Percentiles rank a stretch among this genome's conserved stretches.
These are phyloP conservation scores for Choiromyces venosus DNA, from an alignment of 495 filamentous ascomycete species.

Conservation along the genomic window DNA sequence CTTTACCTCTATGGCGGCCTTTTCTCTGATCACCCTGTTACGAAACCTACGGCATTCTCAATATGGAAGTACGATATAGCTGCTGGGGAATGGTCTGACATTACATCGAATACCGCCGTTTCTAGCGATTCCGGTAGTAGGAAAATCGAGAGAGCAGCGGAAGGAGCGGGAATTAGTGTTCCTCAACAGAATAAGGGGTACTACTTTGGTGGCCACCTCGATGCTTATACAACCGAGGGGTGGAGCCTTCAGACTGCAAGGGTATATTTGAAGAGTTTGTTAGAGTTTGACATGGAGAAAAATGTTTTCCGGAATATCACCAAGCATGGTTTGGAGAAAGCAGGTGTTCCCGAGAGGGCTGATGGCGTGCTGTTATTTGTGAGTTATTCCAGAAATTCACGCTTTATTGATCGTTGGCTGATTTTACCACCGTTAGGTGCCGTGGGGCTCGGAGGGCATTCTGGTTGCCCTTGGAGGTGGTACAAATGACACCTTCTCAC, in stretches of 20 bases:
- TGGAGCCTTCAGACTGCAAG: conserved; percentile 59
- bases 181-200: conserved; percentile 62
- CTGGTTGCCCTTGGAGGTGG: conserved; percentile 67
- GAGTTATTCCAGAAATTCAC: background rate
- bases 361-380: conserved; percentile 59
- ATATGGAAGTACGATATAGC: conserved; percentile 64
- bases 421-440: conserved; percentile 50
- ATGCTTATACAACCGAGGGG: conserved; percentile 61
- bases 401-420: background rate
- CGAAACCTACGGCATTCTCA: conserved; percentile 51
- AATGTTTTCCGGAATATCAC: conserved; percentile 62
- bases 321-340: conserved; percentile 55
- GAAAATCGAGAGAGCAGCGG: conserved; percentile 54
- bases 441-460: conserved; percentile 64
- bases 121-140: conserved; percentile 28
- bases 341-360: conserved; percentile 63
- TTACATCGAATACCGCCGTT: conserved; percentile 27
- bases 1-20: conserved; percentile 69
- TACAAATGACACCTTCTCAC: conserved; percentile 54
- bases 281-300: conserved; percentile 54
- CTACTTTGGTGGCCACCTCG: conserved; percentile 72
- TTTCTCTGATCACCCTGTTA: conserved; percentile 53
- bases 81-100: conserved; percentile 56
- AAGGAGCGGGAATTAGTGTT: conserved; percentile 65
- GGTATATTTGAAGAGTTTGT: conserved; percentile 63